These are phyloP conservation scores for Lavandula angustifolia DNA, from an alignment of 257 asterid species.

Conservation along the genomic window DNA sequence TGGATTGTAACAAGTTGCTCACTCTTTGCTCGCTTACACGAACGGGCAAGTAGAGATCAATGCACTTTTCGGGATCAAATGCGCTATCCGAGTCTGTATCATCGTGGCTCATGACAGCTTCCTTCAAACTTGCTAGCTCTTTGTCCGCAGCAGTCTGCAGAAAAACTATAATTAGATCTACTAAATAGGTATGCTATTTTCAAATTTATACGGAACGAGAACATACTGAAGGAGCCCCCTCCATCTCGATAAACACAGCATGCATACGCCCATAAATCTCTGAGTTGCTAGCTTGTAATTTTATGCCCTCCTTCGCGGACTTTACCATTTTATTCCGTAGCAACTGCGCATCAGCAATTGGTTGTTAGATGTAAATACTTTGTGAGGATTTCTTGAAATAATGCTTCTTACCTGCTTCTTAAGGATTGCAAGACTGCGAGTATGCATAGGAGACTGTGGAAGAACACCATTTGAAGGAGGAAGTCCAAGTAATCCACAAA, in stretches of 20 bases:
- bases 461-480: constrained; percentile 99
- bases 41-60: constrained; percentile 89
- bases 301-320: constrained; percentile 71
- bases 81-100: constrained; percentile 40
- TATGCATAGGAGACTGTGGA: constrained; percentile 99
- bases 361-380: constrained; percentile 6
- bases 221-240: constrained; percentile 60
- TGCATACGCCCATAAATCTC: constrained; percentile 93
- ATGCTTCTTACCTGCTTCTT: constrained; percentile 70
- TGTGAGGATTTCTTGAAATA: not conserved
- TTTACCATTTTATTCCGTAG: constrained; percentile 82
- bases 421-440: constrained; percentile 90
- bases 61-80: constrained; percentile 72
- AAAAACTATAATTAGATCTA: not conserved
- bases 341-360: constrained; percentile 42
- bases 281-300: constrained; percentile 70
- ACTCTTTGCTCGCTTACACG: constrained; percentile 93
- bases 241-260: constrained; percentile 86
- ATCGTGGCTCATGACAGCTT: constrained; percentile 71
- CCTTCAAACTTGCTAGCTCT: constrained; percentile 76
- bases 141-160: constrained; percentile 61
- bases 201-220: not conserved
- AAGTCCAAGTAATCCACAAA: constrained; percentile 92
- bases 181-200: not conserved
- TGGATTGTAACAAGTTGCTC: constrained; percentile 85